These are phyloP conservation scores for Penicillium ochrochloron DNA, from an alignment of 495 filamentous ascomycete species.

Conservation along the genomic window DNA sequence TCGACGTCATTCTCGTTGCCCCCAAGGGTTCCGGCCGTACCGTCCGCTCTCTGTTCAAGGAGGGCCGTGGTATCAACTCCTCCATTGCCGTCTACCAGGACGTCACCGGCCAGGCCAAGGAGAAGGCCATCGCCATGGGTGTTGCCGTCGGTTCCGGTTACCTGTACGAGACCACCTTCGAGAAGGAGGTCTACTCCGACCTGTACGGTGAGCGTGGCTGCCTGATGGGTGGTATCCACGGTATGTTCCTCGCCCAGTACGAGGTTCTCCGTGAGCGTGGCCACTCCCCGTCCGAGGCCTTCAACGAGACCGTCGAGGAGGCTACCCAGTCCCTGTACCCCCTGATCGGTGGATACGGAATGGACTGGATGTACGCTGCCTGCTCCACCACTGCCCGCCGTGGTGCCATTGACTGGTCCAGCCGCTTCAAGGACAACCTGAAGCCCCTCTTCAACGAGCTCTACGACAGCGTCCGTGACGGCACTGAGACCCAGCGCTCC, in stretches of 20 bases:
- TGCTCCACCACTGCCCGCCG: conserved; percentile 98
- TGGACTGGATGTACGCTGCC: conserved; percentile 99
- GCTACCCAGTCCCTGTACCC: conserved; percentile 98
- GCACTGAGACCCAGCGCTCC: conserved; percentile 89
- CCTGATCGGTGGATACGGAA: conserved; percentile 92
- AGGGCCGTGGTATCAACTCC: conserved; percentile 99
- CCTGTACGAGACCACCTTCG: conserved; percentile 99
- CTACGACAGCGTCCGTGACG: conserved; percentile 87
- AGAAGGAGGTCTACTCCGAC: conserved; percentile 99
- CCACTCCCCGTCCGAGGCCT: conserved; percentile 96
- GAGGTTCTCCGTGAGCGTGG: conserved; percentile 98
- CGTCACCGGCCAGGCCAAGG: conserved; percentile 95
- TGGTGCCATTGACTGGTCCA: conserved; percentile 98
- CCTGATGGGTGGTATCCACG: conserved; percentile 99
- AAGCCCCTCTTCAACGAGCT: conserved; percentile 98
- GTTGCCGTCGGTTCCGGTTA: conserved; percentile 96
- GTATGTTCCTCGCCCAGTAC: conserved; percentile 99
- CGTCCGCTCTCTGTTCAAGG: conserved; percentile 94
- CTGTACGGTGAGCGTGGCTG: conserved; percentile 99
- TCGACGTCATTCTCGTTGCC: conserved; percentile 98
- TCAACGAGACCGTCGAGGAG: conserved; percentile 99
- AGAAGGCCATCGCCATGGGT: conserved; percentile 96
- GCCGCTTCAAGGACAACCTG: conserved; percentile 89
- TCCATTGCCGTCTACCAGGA: conserved; percentile 99
- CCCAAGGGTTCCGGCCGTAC: conserved; percentile 99